Evolutionary conservation across 768 basidiomycete species (phyloP).

Genomic region (Rhizopogon roseolus): DNA sequence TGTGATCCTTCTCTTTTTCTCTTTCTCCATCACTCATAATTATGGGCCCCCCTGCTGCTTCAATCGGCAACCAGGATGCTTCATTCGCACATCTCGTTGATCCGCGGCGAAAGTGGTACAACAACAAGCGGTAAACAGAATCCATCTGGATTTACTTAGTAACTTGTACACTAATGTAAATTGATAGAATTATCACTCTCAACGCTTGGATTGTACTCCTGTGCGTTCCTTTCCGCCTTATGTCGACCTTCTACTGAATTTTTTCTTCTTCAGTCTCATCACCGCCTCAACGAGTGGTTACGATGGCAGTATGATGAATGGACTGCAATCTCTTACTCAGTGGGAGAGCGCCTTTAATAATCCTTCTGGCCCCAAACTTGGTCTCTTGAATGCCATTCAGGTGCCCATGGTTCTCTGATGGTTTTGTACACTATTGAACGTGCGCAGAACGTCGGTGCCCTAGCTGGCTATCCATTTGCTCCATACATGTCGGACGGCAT

Average conservation of each 20-base stretch:
- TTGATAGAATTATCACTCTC: constrained; percentile 49
- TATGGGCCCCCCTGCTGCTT: constrained; percentile 55
- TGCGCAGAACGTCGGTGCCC: constrained; percentile 59
- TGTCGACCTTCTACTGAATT: constrained; percentile 1
- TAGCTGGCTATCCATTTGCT: constrained; percentile 66
- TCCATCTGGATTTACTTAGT: background rate
- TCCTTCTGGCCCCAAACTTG: constrained; percentile 54
- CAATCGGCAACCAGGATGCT: constrained; percentile 21
- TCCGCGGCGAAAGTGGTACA: constrained; percentile 70
- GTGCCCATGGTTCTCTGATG: constrained; percentile 26
- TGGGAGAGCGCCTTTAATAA: constrained; percentile 61
- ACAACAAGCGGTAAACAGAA: constrained; percentile 57
- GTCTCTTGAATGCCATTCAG: constrained; percentile 73
- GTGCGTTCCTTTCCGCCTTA: constrained; percentile 28
- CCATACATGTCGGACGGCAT: constrained; percentile 70
- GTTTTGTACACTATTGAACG: background rate
- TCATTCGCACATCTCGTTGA: constrained; percentile 55
- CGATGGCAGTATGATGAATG: constrained; percentile 80
- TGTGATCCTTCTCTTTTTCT: constrained; percentile 10
- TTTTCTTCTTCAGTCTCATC: constrained; percentile 46
- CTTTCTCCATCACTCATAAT: constrained; percentile 5
- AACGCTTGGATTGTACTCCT: constrained; percentile 69
- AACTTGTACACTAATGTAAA: background rate
- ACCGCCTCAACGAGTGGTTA: constrained; percentile 75
- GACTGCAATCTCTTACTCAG: constrained; percentile 60